Percentiles rank a stretch among this genome's conserved stretches.
Conservation (phyloP, 257 asterid species). For the Datura wrightii region DNA sequence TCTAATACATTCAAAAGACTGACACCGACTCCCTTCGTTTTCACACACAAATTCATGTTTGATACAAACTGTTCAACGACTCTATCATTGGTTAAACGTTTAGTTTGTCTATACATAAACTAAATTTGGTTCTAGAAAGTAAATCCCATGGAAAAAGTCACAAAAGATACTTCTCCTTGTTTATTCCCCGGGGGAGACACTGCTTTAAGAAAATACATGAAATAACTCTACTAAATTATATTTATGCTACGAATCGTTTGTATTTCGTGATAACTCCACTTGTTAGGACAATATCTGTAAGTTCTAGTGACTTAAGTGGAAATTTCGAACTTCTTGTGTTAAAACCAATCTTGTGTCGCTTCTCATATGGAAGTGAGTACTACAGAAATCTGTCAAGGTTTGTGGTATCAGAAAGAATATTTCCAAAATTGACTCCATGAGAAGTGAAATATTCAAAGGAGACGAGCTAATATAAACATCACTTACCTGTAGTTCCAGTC, state of each 20-base stretch:
- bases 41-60: not conserved
- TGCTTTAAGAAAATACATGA: not conserved
- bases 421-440: not conserved
- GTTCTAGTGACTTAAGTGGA: not conserved
- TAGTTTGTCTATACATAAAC: not conserved
- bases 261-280: not conserved
- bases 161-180: not conserved
- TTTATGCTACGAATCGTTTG: not conserved
- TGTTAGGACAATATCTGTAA: not conserved
- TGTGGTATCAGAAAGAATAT: conserved; percentile 3
- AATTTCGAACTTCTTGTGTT: not conserved
- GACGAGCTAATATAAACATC: not conserved
- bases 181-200: not conserved
- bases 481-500: not conserved
- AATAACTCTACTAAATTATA: not conserved
- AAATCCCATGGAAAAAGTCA: not conserved
- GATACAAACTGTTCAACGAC: not conserved
- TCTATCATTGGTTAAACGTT: not conserved
- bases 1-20: not conserved
- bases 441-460: not conserved
- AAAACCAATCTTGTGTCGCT: not conserved
- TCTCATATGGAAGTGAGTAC: not conserved
- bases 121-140: not conserved
- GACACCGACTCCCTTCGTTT: not conserved
- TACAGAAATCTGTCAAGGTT: conserved; percentile 16